Evolutionary conservation across 2,329 filamentous ascomycete species (phyloP).

Genomic region (Paraphaeosphaeria sporulosa): DNA sequence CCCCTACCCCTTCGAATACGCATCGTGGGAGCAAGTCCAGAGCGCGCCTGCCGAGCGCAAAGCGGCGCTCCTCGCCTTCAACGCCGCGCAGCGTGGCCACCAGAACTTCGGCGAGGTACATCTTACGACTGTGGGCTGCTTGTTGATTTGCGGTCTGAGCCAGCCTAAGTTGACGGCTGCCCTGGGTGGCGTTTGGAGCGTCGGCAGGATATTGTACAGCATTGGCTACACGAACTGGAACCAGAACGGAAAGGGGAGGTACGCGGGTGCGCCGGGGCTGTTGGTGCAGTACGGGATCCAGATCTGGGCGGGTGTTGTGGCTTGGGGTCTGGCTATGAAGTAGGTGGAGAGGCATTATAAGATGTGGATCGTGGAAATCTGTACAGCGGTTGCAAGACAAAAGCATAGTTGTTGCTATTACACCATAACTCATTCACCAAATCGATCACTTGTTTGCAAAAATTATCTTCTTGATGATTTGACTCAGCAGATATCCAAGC

Average conservation of each 20-base stretch:
- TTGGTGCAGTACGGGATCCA: constrained; percentile 42
- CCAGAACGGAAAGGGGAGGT: constrained; percentile 54
- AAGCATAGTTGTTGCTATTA: too few species aligned
- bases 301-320: constrained; percentile 35
- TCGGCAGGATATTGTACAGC: constrained; percentile 59
- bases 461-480: too few species aligned
- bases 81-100: constrained; percentile 55
- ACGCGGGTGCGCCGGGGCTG: constrained; percentile 46
- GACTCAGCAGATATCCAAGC: too few species aligned
- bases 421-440: too few species aligned
- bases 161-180: constrained; percentile 59
- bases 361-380: background rate
- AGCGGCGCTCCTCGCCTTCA: constrained; percentile 57
- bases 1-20: constrained; percentile 66
- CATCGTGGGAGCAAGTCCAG: constrained; percentile 61
- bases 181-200: constrained; percentile 60
- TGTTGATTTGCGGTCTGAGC: constrained; percentile 62
- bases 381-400: background rate
- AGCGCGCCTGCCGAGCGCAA: constrained; percentile 46
- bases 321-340: constrained; percentile 27
- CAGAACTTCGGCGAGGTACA: constrained; percentile 68
- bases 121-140: constrained; percentile 57
- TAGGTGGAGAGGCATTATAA: background rate
- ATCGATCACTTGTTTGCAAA: too few species aligned
- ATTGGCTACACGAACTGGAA: constrained; percentile 54